phyloP scores from a whole-genome alignment of 331 rosid genomes.

The Rosa hybrid region DNA sequence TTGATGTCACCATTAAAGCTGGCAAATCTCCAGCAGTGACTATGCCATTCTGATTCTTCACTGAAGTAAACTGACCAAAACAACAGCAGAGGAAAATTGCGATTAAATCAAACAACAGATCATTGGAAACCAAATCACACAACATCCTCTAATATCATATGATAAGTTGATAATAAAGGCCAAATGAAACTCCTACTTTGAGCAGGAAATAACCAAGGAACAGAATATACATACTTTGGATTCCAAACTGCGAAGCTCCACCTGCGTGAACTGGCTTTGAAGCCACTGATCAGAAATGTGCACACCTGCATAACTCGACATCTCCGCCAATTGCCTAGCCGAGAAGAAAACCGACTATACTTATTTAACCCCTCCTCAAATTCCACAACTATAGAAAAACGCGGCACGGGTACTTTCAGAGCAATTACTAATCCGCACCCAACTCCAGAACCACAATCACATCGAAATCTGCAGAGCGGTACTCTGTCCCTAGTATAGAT shows the following conservation, averaged over 20 bases:
- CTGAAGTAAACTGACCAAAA: conserved; percentile 46
- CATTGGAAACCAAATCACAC: conserved; percentile 10
- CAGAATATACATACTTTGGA: conserved; percentile 58
- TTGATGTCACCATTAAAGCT: conserved; percentile 59
- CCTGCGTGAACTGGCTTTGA: conserved; percentile 92
- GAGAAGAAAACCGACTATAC: conserved; percentile 17
- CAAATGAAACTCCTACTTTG: conserved; percentile 6
- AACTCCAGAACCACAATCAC: conserved; percentile 29
- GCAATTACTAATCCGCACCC: conserved; percentile 21
- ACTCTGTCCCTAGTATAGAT: conserved; percentile 33
- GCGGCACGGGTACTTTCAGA: conserved; percentile 3
- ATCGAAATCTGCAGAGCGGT: conserved; percentile 28
- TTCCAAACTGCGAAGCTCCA: conserved; percentile 84
- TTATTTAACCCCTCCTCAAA: conserved; percentile 18
- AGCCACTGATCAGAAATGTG: conserved; percentile 87
- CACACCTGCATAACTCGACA: conserved; percentile 85
- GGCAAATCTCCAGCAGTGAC: conserved; percentile 73
- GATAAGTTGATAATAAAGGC: not conserved
- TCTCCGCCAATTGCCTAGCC: conserved; percentile 40
- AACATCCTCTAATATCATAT: not conserved
- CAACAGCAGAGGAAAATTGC: conserved; percentile 17
- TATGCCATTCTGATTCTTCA: conserved; percentile 71
- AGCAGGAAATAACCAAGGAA: not conserved
- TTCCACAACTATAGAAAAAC: conserved; percentile 19
- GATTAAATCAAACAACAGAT: not conserved